These are phyloP conservation scores for Mycena rosella DNA, from an alignment of 768 basidiomycete genomes.

Conservation along the genomic window DNA sequence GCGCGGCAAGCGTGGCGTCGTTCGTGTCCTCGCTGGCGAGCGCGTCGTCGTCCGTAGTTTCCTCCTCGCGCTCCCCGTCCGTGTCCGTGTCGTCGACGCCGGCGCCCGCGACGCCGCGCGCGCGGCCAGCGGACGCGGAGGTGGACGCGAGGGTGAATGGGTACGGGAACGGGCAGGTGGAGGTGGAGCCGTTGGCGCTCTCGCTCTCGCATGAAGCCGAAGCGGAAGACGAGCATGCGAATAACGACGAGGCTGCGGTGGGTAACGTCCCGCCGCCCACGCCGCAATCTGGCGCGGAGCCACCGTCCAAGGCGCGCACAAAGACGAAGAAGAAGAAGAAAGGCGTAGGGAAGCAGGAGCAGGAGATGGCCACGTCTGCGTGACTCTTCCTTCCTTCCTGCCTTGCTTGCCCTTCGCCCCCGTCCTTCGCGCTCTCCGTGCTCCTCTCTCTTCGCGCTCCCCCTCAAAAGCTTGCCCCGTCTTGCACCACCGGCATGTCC, in stretches of 20 bases:
- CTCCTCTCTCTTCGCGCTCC: background rate
- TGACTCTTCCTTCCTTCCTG: background rate
- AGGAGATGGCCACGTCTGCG: background rate
- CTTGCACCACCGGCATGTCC: background rate
- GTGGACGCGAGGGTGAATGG: background rate
- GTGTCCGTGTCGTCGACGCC: background rate
- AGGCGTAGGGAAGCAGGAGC: background rate
- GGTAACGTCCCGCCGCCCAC: slow-evolving; percentile 10
- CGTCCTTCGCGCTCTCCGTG: background rate
- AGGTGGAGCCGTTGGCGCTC: slow-evolving; percentile 4
- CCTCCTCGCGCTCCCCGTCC: slow-evolving; percentile 15
- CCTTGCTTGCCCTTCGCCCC: background rate
- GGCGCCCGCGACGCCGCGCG: slow-evolving; percentile 15
- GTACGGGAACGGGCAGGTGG: background rate
- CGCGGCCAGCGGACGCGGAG: slow-evolving; percentile 3
- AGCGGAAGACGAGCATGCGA: background rate
- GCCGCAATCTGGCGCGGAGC: background rate
- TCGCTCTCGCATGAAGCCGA: background rate
- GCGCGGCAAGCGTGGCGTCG: too few relatives aligned
- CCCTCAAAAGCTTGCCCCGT: slow-evolving; percentile 3
- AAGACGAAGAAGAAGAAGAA: slow-evolving; percentile 19
- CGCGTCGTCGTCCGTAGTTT: slow-evolving; percentile 12
- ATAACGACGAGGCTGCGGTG: too few relatives aligned
- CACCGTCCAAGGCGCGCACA: background rate
- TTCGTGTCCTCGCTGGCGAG: background rate